Percentiles rank a stretch among this genome's conserved stretches.
Conservation (phyloP, 257 asterid genomes). For the Solanum piurae region DNA sequence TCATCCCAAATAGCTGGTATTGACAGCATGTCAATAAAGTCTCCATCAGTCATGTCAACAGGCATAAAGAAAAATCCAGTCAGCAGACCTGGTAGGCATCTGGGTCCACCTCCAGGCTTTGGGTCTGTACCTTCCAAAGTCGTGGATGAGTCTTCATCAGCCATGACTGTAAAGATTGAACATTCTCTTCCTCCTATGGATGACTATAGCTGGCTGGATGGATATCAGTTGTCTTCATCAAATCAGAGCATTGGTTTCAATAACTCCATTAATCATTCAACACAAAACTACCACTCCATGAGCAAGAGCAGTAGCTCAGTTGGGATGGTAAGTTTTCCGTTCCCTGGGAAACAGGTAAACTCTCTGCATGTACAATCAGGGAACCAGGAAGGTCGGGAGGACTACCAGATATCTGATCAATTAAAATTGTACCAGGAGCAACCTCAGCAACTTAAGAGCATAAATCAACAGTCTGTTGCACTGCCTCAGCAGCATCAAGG, state of each 20-base stretch:
- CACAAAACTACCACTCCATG: slow-evolving; percentile 22
- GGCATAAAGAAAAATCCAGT: slow-evolving; percentile 78
- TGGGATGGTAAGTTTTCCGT: slow-evolving; percentile 55
- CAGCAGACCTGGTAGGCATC: slow-evolving; percentile 72
- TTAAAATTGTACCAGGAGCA: slow-evolving; percentile 48
- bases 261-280: slow-evolving; percentile 33
- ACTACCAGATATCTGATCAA: slow-evolving; percentile 36
- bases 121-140: slow-evolving; percentile 62
- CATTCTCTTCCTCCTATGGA: slow-evolving; percentile 37
- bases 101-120: slow-evolving; percentile 99
- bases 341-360: slow-evolving; percentile 74
- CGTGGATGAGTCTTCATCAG: slow-evolving; percentile 36
- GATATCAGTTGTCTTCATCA: slow-evolving; percentile 52
- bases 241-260: slow-evolving; percentile 43
- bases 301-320: slow-evolving; percentile 34
- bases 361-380: slow-evolving; percentile 35
- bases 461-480: slow-evolving; percentile 39
- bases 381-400: slow-evolving; percentile 50
- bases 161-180: slow-evolving; percentile 31
- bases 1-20: slow-evolving; percentile 28
- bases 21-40: slow-evolving; percentile 28
- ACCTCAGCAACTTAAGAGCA: slow-evolving; percentile 47
- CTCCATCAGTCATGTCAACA: slow-evolving; percentile 37
- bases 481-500: slow-evolving; percentile 68
- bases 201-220: slow-evolving; percentile 91